Conservation (phyloP, 768 basidiomycete genomes). For the Austroboletus festivus region DNA sequence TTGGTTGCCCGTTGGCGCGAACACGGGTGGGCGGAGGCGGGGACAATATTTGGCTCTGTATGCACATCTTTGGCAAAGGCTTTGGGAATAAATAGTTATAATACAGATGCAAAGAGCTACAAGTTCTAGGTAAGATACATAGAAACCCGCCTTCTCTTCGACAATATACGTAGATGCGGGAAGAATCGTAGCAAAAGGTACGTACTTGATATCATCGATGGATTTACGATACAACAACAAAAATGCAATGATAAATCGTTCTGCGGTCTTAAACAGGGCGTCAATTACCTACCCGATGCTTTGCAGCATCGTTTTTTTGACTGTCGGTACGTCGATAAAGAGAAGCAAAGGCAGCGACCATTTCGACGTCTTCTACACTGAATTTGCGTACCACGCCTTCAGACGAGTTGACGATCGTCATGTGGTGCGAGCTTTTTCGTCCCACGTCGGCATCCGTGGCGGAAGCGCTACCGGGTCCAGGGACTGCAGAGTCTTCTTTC, state of each 20-base stretch:
- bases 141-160: too few relatives aligned
- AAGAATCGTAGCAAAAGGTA: too few relatives aligned
- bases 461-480: not conserved
- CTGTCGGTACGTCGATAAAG: not conserved
- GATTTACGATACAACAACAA: too few relatives aligned
- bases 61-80: slow-evolving; percentile 23
- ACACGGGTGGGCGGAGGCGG: slow-evolving; percentile 12
- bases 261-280: not conserved
- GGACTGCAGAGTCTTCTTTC: not conserved
- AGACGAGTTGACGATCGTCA: not conserved
- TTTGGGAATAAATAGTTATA: too few relatives aligned
- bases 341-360: slow-evolving; percentile 11
- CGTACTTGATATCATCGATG: too few relatives aligned
- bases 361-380: slow-evolving; percentile 15
- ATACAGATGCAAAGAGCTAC: too few relatives aligned
- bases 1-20: not conserved
- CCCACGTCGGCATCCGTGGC: not conserved
- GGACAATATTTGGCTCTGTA: slow-evolving; percentile 19
- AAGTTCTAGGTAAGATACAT: too few relatives aligned
- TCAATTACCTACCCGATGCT: not conserved
- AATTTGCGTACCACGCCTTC: not conserved
- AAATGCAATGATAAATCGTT: too few relatives aligned
- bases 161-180: too few relatives aligned
- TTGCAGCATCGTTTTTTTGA: not conserved
- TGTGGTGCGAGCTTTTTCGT: not conserved